Evolutionary conservation across 1,139 yeast species (phyloP), one percentile per base, ranked within the genome.

Genomic region (Blastobotrys arbuscula): DNA sequence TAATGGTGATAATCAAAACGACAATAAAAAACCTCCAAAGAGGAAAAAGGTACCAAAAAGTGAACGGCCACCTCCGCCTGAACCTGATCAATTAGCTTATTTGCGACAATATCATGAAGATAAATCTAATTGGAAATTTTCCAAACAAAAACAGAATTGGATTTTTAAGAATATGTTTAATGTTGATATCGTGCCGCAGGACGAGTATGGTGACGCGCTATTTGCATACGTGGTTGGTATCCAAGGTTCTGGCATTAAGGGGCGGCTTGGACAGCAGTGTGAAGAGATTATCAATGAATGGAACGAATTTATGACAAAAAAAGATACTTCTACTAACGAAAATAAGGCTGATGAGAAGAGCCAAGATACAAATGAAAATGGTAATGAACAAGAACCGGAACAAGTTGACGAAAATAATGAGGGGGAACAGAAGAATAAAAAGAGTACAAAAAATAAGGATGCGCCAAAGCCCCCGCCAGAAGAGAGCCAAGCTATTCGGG

Each of bases 71-170:
- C 82, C 87, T 6, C 87, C 89, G 0, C 88, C 89, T 21, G 89
- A 82, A 54, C 82, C 80, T 55, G 97, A 89, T 62, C 96, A 89
- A 64, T 70, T 86, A 45, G 79, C 75, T 1, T 90, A 90, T 61
- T 68, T 90, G 57, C 76, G 81, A 50, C 87, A 80, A 50, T 90
- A 78, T 60, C 70, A 72, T 21, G 72, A 75, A 9, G 88, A 82
- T 57, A 74, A 72, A 51, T 76, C 69, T 0, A 73, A 76, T 30
- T 90, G 97, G 97, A 90, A 89, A 68, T 90, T 90, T 64, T 84
- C 95, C 51, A 90, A 90, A 62, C 95, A 86, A 69, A 89, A 90
- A 58, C 97, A 90, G 65, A 89, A 88, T 63, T 90, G 97, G 97
- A 74, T 90, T 45, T 67, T 89, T 54, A 84, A 83, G 60, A 82